Conservation (phyloP, 2,329 filamentous ascomycete genomes). For the Sordariomycetes sp. region DNA sequence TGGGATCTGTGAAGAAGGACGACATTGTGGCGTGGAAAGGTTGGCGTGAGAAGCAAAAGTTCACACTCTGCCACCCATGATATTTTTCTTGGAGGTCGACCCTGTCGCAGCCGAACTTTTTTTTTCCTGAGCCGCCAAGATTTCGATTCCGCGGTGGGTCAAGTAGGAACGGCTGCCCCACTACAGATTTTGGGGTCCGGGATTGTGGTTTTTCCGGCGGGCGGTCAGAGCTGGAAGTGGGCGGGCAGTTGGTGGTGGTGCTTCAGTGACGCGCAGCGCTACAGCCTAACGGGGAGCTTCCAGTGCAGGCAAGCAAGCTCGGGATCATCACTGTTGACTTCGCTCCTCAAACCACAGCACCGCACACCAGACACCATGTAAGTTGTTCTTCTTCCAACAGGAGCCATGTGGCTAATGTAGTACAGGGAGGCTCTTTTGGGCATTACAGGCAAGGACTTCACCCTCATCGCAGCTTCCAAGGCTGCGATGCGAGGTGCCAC, state of each 20-base stretch:
- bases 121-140: slow-evolving; percentile 9
- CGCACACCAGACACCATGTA: no score
- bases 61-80: no score
- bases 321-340: no score
- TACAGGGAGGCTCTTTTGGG: slow-evolving; percentile 95
- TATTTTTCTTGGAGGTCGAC: slow-evolving; percentile 1
- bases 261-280: slow-evolving; percentile 23
- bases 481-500: slow-evolving; percentile 96
- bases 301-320: no score
- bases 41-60: background rate
- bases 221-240: slow-evolving; percentile 10
- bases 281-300: slow-evolving; percentile 28
- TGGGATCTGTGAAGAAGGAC: slow-evolving; percentile 89
- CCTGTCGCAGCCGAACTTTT: background rate
- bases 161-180: background rate
- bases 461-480: slow-evolving; percentile 94
- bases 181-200: background rate
- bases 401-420: background rate
- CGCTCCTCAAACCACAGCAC: no score
- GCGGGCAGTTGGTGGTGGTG: background rate
- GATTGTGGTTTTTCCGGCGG: slow-evolving; percentile 4
- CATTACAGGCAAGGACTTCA: slow-evolving; percentile 99
- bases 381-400: no score
- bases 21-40: slow-evolving; percentile 54
- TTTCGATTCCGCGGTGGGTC: slow-evolving; percentile 2